Evolutionary conservation across 108 stramenopile genomes (phyloP), one percentile per base, ranked within the genome.

Genomic region (Discostella stelligeroides): DNA sequence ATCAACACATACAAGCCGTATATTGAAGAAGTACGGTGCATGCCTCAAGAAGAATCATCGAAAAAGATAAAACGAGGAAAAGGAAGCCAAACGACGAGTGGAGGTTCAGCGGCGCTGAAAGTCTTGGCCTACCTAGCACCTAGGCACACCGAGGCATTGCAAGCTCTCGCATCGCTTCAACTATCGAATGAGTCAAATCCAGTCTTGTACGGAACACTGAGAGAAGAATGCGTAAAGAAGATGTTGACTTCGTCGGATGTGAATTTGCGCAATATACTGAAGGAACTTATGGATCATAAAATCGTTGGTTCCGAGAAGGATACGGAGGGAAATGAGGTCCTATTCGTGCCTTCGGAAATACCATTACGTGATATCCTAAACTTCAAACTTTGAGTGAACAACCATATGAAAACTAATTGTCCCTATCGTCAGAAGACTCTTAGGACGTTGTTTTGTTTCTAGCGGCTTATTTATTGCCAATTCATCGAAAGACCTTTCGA

Each of bases 1-100:
- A 86, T 86, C 10, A 66, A 84, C 40, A 88, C 92, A 11, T 66
- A 87, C 64, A 80, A 76, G 6, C 92, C 88, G 2, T 89, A 89
- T 60, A 68, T 80, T 11, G 79, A 88, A 24, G 92, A 94, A 58
- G 34, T 94, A 4, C 24, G 50, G 0, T 28, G 70, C 27, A 68
- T 66, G 7, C 64, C 69, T 21, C 48, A 73, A 39, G 45, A 47
- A 65, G 57, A 41, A 21, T 7, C 17, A 21, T 34, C 53, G 6
- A 75, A 77, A 49, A 57, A 64, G 45, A 63, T 10, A 4, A 70
- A 67, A 34, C 58, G 57, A 73, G 60, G 28, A 63, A 71, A 21
- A 23, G 10, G 47, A 38, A 53, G 61, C 14, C 41, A 53, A 45
- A 34, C 55, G 43, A 24, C 30, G 15, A 38, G 62, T 15, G 45